Base-by-base conservation (phyloP, 2,329 filamentous ascomycete genomes). In the Arthrobotrys conoides region DNA sequence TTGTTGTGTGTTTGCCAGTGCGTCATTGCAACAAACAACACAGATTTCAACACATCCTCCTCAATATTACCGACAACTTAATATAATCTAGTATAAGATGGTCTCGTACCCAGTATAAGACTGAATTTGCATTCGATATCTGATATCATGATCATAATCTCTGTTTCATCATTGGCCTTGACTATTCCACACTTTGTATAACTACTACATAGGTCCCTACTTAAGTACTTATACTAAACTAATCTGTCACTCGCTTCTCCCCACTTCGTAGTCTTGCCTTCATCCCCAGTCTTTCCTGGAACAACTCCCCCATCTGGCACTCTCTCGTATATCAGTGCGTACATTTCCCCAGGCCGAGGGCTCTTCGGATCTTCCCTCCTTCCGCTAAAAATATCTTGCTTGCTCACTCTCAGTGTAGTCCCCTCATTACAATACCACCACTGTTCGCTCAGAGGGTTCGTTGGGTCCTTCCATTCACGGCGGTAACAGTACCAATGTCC, bases 371-470 rank as follows among this genome's bases (percentile, higher is more conserved):
- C 66, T 22, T 71, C 72, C 14, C 12, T 38, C 5, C 0, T 33
- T 12, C 9, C 53, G 8, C 41, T 24, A 46, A 77, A 71, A 1
- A 77, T 12, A 0, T 71, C 66, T 10, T 59, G 30, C 27, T 63
- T 76, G 6, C 5, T 67, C 1, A 77, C 44, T 24, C 67, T 67
- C 16, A 67, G 10, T 44, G 73, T 77, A 18, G 6, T 10, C 1
- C 12, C 41, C 12, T 77, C 73, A 20, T 77, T 57, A 18, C 73
- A 77, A 22, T 59, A 48, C 73, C 73, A 77, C 73, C 73, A 77
- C 33, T 77, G 66, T 33, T 71, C 61, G 0, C 51, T n/a, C 6
- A 57, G 6, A 5, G 59, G 38, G 20, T 33, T 63, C 5, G 2
- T 30, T 2, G 27, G 22, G n/a, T 61, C 65, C 18, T 64, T 24